phyloP scores from a whole-genome alignment of 2,329 filamentous ascomycete genomes.

The Fusarium udum region DNA sequence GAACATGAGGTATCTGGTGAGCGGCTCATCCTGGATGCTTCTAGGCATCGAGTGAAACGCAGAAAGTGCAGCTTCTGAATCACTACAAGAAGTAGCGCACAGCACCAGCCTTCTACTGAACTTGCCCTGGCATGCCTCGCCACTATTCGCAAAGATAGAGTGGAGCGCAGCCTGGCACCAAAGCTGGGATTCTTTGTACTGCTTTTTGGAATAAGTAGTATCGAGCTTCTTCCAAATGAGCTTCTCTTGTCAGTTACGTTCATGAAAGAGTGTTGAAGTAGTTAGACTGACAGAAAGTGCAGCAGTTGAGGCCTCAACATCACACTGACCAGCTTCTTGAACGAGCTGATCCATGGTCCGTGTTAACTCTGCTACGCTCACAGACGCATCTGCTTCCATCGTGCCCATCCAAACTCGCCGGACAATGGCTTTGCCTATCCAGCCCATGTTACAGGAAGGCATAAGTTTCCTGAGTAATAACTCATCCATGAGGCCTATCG shows the following conservation, averaged over 20 bases:
- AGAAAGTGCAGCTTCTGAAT: conserved; percentile 38
- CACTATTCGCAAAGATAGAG: conserved; percentile 70
- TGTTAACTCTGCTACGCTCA: conserved; percentile 37
- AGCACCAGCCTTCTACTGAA: conserved; percentile 77
- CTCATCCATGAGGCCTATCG: conserved; percentile 66
- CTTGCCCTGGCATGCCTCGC: conserved; percentile 73
- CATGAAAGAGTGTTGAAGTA: neutral
- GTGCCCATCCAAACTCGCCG: conserved; percentile 74
- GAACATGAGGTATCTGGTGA: conserved; percentile 79
- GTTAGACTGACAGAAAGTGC: conserved; percentile 68
- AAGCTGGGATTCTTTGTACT: conserved; percentile 64
- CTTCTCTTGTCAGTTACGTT: conserved; percentile 53
- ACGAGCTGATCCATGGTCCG: conserved; percentile 48
- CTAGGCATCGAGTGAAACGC: conserved; percentile 69
- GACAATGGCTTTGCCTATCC: conserved; percentile 76
- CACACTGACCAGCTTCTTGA: conserved; percentile 53
- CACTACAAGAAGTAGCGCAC: conserved; percentile 66
- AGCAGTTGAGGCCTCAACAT: conserved; percentile 70
- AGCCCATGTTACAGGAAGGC: conserved; percentile 58
- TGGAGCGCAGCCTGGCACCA: conserved; percentile 81
- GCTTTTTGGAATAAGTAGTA: conserved; percentile 59
- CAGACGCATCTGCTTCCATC: conserved; percentile 50
- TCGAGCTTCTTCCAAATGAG: conserved; percentile 86
- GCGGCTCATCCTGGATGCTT: conserved; percentile 65
- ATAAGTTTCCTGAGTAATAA: conserved; percentile 69